Percentiles rank a stretch among this genome's conserved stretches.
Evolutionary conservation across 495 filamentous ascomycete species (phyloP).

Genomic region (Cetradonia linearis): DNA sequence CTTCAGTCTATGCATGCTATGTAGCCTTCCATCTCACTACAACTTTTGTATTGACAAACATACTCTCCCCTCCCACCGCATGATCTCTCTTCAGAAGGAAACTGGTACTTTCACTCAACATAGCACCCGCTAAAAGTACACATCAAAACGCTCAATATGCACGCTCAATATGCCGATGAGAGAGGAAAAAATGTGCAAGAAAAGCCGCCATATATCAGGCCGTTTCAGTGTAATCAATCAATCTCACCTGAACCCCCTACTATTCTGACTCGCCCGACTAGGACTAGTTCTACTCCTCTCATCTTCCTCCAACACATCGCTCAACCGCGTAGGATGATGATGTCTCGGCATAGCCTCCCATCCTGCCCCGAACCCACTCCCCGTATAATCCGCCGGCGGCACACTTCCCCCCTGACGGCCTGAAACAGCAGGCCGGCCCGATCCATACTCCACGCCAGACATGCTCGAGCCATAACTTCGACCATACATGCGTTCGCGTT

Average conservation of each 20-base stretch:
- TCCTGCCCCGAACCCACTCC: slow-evolving; percentile 52
- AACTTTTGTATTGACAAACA: slow-evolving; percentile 9
- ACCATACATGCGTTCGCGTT: slow-evolving; percentile 40
- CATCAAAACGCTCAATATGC: slow-evolving; percentile 8
- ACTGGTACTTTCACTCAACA: neutral
- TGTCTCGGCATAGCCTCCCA: slow-evolving; percentile 77
- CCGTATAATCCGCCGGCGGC: slow-evolving; percentile 41
- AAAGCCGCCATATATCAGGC: neutral
- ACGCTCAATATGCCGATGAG: neutral
- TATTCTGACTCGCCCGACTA: slow-evolving; percentile 42
- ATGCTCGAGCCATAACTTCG: slow-evolving; percentile 34
- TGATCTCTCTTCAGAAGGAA: neutral
- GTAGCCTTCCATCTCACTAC: neutral
- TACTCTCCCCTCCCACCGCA: neutral
- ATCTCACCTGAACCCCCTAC: slow-evolving; percentile 26
- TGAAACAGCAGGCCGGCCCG: slow-evolving; percentile 25
- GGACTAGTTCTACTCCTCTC: slow-evolving; percentile 49
- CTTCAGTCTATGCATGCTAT: neutral
- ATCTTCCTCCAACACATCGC: slow-evolving; percentile 79
- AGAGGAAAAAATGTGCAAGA: neutral
- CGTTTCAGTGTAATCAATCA: neutral
- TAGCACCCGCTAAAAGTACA: slow-evolving; percentile 5
- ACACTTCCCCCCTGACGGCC: slow-evolving; percentile 12
- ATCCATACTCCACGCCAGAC: slow-evolving; percentile 24
- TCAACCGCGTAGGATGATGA: slow-evolving; percentile 87